Evolutionary conservation across 345 rosid species (phyloP), one percentile per base, ranked within the genome.

Genomic region (Geranium brycei): DNA sequence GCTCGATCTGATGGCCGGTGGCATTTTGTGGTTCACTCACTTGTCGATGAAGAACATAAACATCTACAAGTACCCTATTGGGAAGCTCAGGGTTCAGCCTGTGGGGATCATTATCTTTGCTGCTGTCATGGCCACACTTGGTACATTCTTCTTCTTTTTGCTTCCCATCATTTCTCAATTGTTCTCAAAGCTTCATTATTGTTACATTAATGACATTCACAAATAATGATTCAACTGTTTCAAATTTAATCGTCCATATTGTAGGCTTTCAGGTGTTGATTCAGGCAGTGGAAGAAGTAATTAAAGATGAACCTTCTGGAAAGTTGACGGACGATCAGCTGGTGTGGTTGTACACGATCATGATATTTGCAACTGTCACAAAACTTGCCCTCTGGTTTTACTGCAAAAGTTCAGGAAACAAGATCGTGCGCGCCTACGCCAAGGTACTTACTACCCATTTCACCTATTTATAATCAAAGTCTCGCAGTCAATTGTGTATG

Each of bases 1-100:
- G 61, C 96, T 92, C 14, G 97, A 89, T 81, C 88, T 92, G 19
- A 80, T 92, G 95, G 97, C 97, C 2, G 98, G 97, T 18, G 95
- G 93, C 58, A 89, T 89, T 64, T 95, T 92, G 41, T 92, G 97
- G 97, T 89, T 86, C 80, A 82, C 97, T 47, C 98, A 92, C 65
- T 17, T 83, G 69, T 80, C 97, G 11, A 92, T 92, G 98, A 92
- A 83, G 65, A 86, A 65, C 74, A 79, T 83, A 4, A 92, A 92
- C 67, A 83, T 92, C 55, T 92, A 92, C 64, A 82, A 85, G 62
- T 92, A 89, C 41, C 98, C 98, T n/a, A 89, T 92, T 23, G 98
- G 98, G 31, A 92, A 92, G 77, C 71, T 92, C 70, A 86, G 98
- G 76, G 87, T 92, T 64, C 98, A 92, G 64, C 98, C 97, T 0